phyloP scores from a whole-genome alignment of 768 basidiomycete species.

The Leccinum truebloodii region DNA sequence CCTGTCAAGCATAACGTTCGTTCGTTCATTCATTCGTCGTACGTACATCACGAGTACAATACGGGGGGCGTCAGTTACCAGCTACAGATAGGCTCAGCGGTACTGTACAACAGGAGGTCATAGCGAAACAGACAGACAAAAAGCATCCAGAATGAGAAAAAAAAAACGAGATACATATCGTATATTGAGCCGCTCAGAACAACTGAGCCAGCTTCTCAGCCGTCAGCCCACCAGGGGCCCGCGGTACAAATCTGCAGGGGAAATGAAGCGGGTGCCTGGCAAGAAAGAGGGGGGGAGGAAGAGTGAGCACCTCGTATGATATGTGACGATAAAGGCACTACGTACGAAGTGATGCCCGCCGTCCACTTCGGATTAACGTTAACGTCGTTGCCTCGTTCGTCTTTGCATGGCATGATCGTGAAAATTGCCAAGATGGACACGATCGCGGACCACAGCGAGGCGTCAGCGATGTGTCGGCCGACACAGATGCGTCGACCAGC shows the following conservation, averaged over 20 bases:
- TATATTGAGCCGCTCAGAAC: slow-evolving; percentile 14
- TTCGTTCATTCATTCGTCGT: background rate
- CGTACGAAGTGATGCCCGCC: slow-evolving; percentile 31
- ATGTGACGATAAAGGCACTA: background rate
- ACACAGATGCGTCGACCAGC: slow-evolving; percentile 41
- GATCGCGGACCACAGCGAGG: slow-evolving; percentile 39
- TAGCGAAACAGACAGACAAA: background rate
- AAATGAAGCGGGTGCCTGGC: slow-evolving; percentile 28
- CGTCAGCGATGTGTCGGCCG: slow-evolving; percentile 45
- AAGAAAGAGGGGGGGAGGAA: background rate
- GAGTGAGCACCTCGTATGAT: background rate
- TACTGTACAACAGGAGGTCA: background rate
- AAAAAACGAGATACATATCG: background rate
- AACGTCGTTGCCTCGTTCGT: slow-evolving; percentile 27
- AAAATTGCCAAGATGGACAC: slow-evolving; percentile 37
- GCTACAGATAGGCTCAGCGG: background rate
- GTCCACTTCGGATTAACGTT: slow-evolving; percentile 24
- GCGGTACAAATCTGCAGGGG: slow-evolving; percentile 28
- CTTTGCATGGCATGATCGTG: slow-evolving; percentile 32
- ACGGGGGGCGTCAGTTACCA: background rate
- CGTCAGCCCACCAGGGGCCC: slow-evolving; percentile 17
- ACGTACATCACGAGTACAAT: background rate
- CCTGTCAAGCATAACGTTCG: background rate
- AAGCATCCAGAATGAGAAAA: background rate
- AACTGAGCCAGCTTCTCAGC: slow-evolving; percentile 20